These are phyloP conservation scores for Exserohilum turcica DNA, from an alignment of 2,329 filamentous ascomycete species.

Conservation along the genomic window DNA sequence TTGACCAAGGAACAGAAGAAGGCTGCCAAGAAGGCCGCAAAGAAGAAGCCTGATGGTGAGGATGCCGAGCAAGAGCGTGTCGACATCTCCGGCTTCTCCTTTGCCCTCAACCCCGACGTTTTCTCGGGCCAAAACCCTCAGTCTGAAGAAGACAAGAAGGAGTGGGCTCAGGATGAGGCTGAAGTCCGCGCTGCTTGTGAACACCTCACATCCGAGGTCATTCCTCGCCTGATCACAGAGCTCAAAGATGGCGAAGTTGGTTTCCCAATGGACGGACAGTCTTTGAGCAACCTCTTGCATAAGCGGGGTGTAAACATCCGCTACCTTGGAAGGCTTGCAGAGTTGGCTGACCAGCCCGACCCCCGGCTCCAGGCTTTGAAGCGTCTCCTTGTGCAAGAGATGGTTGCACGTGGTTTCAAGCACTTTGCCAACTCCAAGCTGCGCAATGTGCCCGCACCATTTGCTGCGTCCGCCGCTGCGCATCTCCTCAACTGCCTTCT, in stretches of 20 bases:
- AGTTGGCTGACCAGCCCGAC: slow-evolving; percentile 63
- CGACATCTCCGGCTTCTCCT: slow-evolving; percentile 84
- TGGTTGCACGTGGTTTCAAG: slow-evolving; percentile 95
- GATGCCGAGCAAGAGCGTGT: slow-evolving; percentile 66
- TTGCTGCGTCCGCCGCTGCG: slow-evolving; percentile 78
- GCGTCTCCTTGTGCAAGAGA: slow-evolving; percentile 82
- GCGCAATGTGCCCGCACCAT: slow-evolving; percentile 75
- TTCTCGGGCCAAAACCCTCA: slow-evolving; percentile 92
- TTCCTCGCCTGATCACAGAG: slow-evolving; percentile 85
- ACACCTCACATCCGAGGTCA: slow-evolving; percentile 74
- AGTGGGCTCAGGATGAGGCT: slow-evolving; percentile 81
- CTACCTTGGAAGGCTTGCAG: slow-evolving; percentile 86
- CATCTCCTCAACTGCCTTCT: slow-evolving; percentile 95
- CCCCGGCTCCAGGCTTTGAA: slow-evolving; percentile 77
- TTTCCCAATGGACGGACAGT: slow-evolving; percentile 98
- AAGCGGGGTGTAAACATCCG: slow-evolving; percentile 97
- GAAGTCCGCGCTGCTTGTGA: slow-evolving; percentile 84
- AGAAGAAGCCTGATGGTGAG: slow-evolving; percentile 31
- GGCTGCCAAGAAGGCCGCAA: slow-evolving; percentile 24
- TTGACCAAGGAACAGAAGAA: slow-evolving; percentile 26
- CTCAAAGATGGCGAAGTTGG: slow-evolving; percentile 90
- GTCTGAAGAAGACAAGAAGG: slow-evolving; percentile 84
- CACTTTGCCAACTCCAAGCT: slow-evolving; percentile 82
- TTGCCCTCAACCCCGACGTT: slow-evolving; percentile 90
- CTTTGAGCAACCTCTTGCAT: slow-evolving; percentile 84